These are phyloP conservation scores for Corylus avellana DNA, from an alignment of 306 rosid genomes.

Conservation along the genomic window DNA sequence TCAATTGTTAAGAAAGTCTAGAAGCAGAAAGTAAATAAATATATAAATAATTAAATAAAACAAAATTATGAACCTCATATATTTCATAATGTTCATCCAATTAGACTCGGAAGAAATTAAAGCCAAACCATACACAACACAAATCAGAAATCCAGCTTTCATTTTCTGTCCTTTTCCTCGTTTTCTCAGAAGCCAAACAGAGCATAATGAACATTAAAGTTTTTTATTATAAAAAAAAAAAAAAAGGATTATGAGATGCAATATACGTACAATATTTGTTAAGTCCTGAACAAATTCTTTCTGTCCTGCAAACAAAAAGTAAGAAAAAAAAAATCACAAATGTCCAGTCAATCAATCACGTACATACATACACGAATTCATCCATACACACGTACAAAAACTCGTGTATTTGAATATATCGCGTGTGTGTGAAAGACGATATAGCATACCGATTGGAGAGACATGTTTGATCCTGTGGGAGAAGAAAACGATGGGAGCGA, in stretches of 20 bases:
- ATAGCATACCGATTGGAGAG: constrained; percentile 47
- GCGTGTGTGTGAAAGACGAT: not conserved
- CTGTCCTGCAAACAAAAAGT: constrained; percentile 51
- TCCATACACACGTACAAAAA: not conserved
- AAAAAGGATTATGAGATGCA: constrained; percentile 22
- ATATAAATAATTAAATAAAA: not conserved
- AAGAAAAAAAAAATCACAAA: constrained; percentile 17
- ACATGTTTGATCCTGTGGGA: constrained; percentile 50
- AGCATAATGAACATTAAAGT: not conserved
- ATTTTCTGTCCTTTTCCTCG: constrained; percentile 5
- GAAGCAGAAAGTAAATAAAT: constrained; percentile 1
- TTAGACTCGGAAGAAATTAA: constrained; percentile 20
- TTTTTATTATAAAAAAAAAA: not conserved
- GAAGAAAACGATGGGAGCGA: constrained; percentile 76
- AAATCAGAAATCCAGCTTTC: constrained; percentile 2
- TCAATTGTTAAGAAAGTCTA: constrained; percentile 9
- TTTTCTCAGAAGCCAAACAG: constrained; percentile 29
- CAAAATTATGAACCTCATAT: constrained; percentile 3
- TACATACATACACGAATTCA: not conserved
- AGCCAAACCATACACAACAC: not conserved
- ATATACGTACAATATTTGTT: constrained; percentile 68
- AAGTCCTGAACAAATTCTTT: constrained; percentile 68
- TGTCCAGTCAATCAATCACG: constrained; percentile 28
- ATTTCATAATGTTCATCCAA: not conserved
- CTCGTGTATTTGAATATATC: too few species aligned